A percentile compares a stretch with the other conserved stretches of the same genome.
Conservation (phyloP, 2,329 filamentous ascomycete genomes). For the Fusarium domesticum region DNA sequence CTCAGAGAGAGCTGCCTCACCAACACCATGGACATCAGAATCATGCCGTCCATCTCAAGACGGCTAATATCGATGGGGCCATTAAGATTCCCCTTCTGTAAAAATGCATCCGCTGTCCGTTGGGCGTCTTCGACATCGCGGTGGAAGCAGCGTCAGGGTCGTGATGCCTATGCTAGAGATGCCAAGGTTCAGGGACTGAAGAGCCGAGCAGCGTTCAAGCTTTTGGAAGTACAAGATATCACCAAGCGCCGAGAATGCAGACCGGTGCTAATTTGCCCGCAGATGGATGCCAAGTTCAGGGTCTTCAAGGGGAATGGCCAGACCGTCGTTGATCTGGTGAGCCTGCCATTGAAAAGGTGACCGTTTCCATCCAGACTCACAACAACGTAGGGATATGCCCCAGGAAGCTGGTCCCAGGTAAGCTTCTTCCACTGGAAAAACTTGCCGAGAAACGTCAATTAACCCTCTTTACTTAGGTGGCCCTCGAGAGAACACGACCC, state of each 20-base stretch:
- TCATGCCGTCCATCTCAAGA: neutral
- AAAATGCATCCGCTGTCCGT: slow-evolving; percentile 4
- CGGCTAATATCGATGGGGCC: neutral
- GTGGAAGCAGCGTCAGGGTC: slow-evolving; percentile 79
- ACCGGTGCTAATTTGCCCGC: neutral
- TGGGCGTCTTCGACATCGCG: slow-evolving; percentile 60
- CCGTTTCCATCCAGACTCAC: slow-evolving; percentile 8
- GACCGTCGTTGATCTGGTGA: slow-evolving; percentile 84
- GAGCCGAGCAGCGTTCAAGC: slow-evolving; percentile 89
- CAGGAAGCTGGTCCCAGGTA: slow-evolving; percentile 70
- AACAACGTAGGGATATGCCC: slow-evolving; percentile 66
- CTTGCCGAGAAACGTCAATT: neutral
- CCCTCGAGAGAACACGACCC: slow-evolving; percentile 72
- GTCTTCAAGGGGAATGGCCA: slow-evolving; percentile 72
- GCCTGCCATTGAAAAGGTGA: slow-evolving; percentile 22
- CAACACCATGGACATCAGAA: neutral
- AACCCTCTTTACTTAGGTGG: slow-evolving; percentile 56
- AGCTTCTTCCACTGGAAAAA: slow-evolving; percentile 3
- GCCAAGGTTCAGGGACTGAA: slow-evolving; percentile 79
- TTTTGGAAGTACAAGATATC: slow-evolving; percentile 64
- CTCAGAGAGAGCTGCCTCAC: no score
- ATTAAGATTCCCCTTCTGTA: neutral
- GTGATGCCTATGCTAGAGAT: slow-evolving; percentile 68
- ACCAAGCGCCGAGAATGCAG: neutral
- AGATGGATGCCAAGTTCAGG: slow-evolving; percentile 80